Evolutionary conservation across 2,329 filamentous ascomycete species (phyloP).

Genomic region (Pyrenophora teres): DNA sequence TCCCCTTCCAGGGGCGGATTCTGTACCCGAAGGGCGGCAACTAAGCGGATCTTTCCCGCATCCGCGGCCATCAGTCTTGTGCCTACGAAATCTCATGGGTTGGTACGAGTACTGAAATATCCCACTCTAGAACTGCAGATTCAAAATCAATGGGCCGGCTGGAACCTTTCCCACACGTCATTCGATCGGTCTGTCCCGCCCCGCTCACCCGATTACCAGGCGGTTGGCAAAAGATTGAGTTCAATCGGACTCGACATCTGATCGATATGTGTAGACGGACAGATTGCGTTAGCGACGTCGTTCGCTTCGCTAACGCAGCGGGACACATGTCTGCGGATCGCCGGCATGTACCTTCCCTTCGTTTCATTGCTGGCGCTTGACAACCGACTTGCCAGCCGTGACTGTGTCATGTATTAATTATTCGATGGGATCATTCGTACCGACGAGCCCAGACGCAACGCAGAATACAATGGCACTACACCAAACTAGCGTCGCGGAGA

Average conservation of each 20-base stretch:
- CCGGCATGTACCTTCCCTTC: neutral
- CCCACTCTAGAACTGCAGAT: neutral
- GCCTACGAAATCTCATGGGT: no score
- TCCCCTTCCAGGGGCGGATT: no score
- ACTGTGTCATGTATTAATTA: neutral
- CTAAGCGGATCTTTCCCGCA: neutral
- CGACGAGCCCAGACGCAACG: neutral
- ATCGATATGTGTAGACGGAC: neutral
- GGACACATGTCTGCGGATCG: neutral
- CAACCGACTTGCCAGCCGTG: neutral
- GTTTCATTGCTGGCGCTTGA: neutral
- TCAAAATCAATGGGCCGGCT: neutral
- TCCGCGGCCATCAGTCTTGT: neutral
- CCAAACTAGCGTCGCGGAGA: slow-evolving; percentile 3
- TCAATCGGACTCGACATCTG: slow-evolving; percentile 2
- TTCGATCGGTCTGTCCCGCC: neutral
- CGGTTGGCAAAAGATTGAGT: neutral
- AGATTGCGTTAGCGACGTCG: neutral
- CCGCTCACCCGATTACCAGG: slow-evolving; percentile 7
- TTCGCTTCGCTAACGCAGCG: neutral
- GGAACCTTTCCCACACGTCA: neutral
- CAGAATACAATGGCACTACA: neutral
- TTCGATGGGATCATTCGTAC: neutral
- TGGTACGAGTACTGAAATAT: no score
- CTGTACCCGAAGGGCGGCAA: no score